These are phyloP conservation scores for Tarenaya hassleriana DNA, from an alignment of 345 rosid species.

Conservation along the genomic window DNA sequence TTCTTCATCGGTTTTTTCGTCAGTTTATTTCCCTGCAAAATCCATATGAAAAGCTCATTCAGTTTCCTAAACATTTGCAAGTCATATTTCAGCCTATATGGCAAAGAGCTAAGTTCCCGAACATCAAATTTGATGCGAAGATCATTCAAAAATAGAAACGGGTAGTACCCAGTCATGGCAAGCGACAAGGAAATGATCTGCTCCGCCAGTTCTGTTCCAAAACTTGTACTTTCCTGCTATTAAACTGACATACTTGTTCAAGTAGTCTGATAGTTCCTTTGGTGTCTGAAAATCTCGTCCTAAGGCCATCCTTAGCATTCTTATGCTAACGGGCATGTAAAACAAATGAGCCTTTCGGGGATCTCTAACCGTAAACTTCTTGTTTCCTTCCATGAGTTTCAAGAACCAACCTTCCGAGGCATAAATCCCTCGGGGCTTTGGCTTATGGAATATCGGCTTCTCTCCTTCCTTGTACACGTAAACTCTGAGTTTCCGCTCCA, in stretches of 20 bases:
- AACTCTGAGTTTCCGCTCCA: slow-evolving; percentile 68
- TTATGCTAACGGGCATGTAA: slow-evolving; percentile 69
- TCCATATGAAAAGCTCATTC: not conserved
- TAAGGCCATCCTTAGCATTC: slow-evolving; percentile 43
- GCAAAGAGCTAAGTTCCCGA: too few species aligned
- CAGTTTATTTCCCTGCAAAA: slow-evolving; percentile 58
- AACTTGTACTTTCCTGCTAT: slow-evolving; percentile 54
- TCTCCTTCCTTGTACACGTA: slow-evolving; percentile 77
- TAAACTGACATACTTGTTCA: slow-evolving; percentile 49
- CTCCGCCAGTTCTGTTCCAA: slow-evolving; percentile 84
- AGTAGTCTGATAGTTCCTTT: slow-evolving; percentile 38
- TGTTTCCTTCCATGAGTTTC: slow-evolving; percentile 76
- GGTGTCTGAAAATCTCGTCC: slow-evolving; percentile 31
- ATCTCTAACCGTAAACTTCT: slow-evolving; percentile 61
- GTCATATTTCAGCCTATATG: too few species aligned
- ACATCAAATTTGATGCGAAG: too few species aligned
- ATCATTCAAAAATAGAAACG: not conserved
- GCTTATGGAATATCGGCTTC: slow-evolving; percentile 72
- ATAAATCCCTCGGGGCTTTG: slow-evolving; percentile 68
- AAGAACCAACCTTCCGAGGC: slow-evolving; percentile 96
- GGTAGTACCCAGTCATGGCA: slow-evolving; percentile 92
- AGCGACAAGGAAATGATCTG: slow-evolving; percentile 85
- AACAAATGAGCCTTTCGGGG: slow-evolving; percentile 83
- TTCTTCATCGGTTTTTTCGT: slow-evolving; percentile 47
- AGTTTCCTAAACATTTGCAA: not conserved